Evolutionary conservation across 2,329 filamentous ascomycete species (phyloP).

Genomic region (Tolypocladium paradoxum): DNA sequence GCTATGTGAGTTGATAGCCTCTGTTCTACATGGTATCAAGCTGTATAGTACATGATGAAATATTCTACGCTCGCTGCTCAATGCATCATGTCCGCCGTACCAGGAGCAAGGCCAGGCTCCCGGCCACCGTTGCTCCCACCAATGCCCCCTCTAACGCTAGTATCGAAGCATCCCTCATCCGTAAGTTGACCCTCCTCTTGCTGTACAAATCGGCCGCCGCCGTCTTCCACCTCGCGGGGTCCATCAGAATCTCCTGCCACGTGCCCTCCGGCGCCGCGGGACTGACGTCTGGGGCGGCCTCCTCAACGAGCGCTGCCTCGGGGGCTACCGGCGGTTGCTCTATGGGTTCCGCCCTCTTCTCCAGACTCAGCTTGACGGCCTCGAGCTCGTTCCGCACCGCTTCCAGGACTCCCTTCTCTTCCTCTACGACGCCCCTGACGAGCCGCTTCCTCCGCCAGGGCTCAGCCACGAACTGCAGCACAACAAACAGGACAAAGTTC

Average conservation of each 20-base stretch:
- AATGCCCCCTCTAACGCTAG: slow-evolving; percentile 57
- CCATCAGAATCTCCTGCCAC: slow-evolving; percentile 32
- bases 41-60: background rate
- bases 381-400: slow-evolving; percentile 34
- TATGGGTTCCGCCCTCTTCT: slow-evolving; percentile 11
- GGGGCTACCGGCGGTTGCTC: background rate
- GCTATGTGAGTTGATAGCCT: no score
- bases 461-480: slow-evolving; percentile 82
- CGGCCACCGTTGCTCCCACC: slow-evolving; percentile 52
- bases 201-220: slow-evolving; percentile 51
- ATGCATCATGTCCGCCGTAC: slow-evolving; percentile 21
- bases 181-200: slow-evolving; percentile 50
- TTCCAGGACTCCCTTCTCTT: slow-evolving; percentile 51
- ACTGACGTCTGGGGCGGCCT: background rate
- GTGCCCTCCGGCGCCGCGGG: slow-evolving; percentile 8
- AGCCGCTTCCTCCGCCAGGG: slow-evolving; percentile 78
- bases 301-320: slow-evolving; percentile 3
- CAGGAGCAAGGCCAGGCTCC: slow-evolving; percentile 39
- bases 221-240: slow-evolving; percentile 36
- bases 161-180: slow-evolving; percentile 61
- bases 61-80: slow-evolving; percentile 3
- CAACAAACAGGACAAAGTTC: slow-evolving; percentile 80
- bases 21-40: background rate
- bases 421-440: slow-evolving; percentile 72
- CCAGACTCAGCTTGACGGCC: slow-evolving; percentile 18